Base-by-base conservation (phyloP, 2,329 filamentous ascomycete genomes). In the Cercospora berteroae region DNA sequence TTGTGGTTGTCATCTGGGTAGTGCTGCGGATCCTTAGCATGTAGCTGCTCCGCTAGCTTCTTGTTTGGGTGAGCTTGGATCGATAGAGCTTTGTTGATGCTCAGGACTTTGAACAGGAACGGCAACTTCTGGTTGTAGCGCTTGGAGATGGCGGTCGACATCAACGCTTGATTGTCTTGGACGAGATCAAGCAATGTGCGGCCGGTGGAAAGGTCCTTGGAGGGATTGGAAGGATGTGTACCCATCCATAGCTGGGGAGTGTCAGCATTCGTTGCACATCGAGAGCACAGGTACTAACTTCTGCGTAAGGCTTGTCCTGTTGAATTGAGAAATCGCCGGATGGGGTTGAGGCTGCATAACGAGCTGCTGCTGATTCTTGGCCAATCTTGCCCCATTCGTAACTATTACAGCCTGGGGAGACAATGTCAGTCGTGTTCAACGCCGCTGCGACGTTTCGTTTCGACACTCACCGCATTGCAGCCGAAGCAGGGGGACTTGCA, bases 1-100 rank as follows among this genome's bases (percentile, higher is more conserved):
- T 99, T 99, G 85, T 99, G 95, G 83, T 99, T 99, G 83, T 98
- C 94, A 84, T 99, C 93, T 80, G 94, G 95, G 78, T 99, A 99
- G 83, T 99, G 96, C 81, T 92, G 92, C 59, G 93, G 87, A 77
- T 99, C 94, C 70, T 86, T 88, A 44, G 89, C 87, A 79, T 98
- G 95, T 31, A 99, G 84, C 78, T 93, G 83, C 81, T 96, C 94
- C 61, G 95, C 95, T 13, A 96, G 89, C 81, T 91, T 92, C 87
- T 80, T 80, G 72, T 80, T 80, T 4, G 78, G 78, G 65, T 99
- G 95, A 25, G 95, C 95, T 80, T 99, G 95, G 75, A 99, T 98
- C 70, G 93, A 97, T 67, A 99, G 87, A 10, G 95, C 95, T 80
- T 98, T 99, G 81, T 90, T 89, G 82, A 98, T 95, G 33, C 93